phyloP scores from a whole-genome alignment of 805 yeast species.

The Myxozyma melibiosi region DNA sequence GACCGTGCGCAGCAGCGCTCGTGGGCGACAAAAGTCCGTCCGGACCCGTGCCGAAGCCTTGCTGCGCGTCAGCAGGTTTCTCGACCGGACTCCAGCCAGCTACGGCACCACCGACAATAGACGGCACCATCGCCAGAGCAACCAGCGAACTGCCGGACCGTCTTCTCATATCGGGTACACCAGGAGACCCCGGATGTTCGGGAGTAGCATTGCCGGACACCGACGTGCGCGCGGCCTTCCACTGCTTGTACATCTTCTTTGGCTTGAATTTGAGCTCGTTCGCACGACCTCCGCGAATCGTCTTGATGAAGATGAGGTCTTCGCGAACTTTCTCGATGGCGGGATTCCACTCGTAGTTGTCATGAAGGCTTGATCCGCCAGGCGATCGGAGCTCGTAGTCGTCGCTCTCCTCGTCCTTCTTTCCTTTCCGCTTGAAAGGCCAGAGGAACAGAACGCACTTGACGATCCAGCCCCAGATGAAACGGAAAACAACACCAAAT shows the following conservation, averaged over 20 bases:
- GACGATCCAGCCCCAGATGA: constrained; percentile 22
- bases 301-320: constrained; percentile 42
- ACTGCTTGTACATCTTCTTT: constrained; percentile 28
- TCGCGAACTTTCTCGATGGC: constrained; percentile 46
- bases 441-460: constrained; percentile 15
- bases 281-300: constrained; percentile 47
- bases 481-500: constrained; percentile 17
- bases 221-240: constrained; percentile 35
- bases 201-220: constrained; percentile 1
- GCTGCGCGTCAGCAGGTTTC: constrained; percentile 1
- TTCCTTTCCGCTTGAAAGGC: constrained; percentile 31
- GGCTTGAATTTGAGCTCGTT: constrained; percentile 39
- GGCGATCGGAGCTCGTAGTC: constrained; percentile 27
- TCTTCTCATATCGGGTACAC: constrained; percentile 4
- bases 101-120: constrained; percentile 59
- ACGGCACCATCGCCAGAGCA: constrained; percentile 56
- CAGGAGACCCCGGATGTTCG: background rate
- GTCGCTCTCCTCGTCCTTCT: constrained; percentile 32
- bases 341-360: constrained; percentile 44
- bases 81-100: constrained; percentile 52
- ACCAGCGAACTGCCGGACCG: constrained; percentile 42
- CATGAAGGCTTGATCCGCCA: constrained; percentile 11
- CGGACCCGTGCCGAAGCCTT: background rate
- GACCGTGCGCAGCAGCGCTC: constrained; percentile 8
- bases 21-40: constrained; percentile 19